These are phyloP conservation scores for Bombardia bombarda DNA, from an alignment of 495 filamentous ascomycete genomes.

Conservation along the genomic window DNA sequence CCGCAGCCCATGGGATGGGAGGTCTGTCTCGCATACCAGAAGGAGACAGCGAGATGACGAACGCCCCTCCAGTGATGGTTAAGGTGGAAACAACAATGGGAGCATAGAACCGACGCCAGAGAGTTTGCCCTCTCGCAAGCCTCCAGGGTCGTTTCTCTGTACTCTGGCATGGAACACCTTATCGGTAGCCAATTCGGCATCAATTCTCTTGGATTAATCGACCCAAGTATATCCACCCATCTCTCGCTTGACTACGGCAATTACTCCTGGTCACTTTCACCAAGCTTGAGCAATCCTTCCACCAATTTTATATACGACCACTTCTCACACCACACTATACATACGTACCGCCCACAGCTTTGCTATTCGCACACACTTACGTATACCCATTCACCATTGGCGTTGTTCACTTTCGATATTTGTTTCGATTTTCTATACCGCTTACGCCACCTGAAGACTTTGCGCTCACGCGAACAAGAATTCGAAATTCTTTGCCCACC, in stretches of 20 bases:
- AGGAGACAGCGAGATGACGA: slow-evolving; percentile 46
- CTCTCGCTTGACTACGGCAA: too few species aligned
- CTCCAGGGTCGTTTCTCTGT: neutral
- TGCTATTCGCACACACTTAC: slow-evolving; percentile 8
- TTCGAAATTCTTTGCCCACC: slow-evolving; percentile 7
- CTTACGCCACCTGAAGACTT: slow-evolving; percentile 23
- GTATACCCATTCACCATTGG: slow-evolving; percentile 24
- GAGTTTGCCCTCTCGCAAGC: neutral
- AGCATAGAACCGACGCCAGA: slow-evolving; percentile 6
- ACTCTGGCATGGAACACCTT: neutral
- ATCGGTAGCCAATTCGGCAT: too few species aligned
- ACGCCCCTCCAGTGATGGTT: slow-evolving; percentile 9
- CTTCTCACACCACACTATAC: slow-evolving; percentile 2
- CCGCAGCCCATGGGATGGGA: slow-evolving; percentile 47
- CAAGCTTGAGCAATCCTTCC: too few species aligned
- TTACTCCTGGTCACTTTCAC: neutral
- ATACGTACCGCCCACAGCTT: slow-evolving; percentile 13
- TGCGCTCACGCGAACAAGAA: slow-evolving; percentile 32
- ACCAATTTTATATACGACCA: too few species aligned
- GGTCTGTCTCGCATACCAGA: slow-evolving; percentile 62
- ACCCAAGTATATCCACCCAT: neutral
- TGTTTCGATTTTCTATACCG: slow-evolving; percentile 12
- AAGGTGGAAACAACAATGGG: slow-evolving; percentile 17
- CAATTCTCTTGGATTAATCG: too few species aligned
- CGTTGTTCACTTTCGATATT: too few species aligned